Conservation (phyloP, 2,329 filamentous ascomycete species). For the Penicillium sp. region DNA sequence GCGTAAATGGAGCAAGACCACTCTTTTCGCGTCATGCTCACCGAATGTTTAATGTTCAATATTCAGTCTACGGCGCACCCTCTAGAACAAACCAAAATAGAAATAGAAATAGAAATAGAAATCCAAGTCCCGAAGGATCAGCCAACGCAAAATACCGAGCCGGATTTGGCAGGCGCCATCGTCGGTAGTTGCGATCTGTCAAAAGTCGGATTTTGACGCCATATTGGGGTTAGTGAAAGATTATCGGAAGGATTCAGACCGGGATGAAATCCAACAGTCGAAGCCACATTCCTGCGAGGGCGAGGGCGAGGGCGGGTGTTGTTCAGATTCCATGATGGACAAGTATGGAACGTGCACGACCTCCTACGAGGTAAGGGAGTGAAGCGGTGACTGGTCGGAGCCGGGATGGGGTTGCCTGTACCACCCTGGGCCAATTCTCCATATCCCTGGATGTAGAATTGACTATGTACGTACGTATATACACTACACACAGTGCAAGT, state of each 20-base stretch:
- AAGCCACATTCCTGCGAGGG: conserved; percentile 3
- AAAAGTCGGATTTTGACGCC: neutral
- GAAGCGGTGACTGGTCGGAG: conserved; percentile 3
- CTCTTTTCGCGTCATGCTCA: neutral
- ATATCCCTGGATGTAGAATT: neutral
- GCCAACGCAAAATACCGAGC: conserved; percentile 1
- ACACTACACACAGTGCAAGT: neutral
- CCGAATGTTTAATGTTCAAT: neutral
- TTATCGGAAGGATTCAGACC: neutral
- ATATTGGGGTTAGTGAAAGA: neutral
- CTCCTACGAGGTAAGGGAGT: neutral
- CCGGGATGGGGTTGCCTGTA: conserved; percentile 4
- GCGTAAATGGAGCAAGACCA: neutral
- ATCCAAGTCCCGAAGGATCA: neutral
- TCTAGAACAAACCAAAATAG: too few relatives aligned
- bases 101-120: too few relatives aligned
- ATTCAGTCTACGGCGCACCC: neutral
- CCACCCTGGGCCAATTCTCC: neutral
- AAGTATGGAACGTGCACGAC: neutral
- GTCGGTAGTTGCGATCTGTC: neutral
- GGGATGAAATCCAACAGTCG: neutral
- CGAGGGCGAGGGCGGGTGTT: neutral
- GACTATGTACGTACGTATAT: neutral
- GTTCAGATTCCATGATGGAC: neutral
- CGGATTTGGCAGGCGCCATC: neutral